Conservation (phyloP, 2,329 filamentous ascomycete species). For the Chaetomiaceae sp. region DNA sequence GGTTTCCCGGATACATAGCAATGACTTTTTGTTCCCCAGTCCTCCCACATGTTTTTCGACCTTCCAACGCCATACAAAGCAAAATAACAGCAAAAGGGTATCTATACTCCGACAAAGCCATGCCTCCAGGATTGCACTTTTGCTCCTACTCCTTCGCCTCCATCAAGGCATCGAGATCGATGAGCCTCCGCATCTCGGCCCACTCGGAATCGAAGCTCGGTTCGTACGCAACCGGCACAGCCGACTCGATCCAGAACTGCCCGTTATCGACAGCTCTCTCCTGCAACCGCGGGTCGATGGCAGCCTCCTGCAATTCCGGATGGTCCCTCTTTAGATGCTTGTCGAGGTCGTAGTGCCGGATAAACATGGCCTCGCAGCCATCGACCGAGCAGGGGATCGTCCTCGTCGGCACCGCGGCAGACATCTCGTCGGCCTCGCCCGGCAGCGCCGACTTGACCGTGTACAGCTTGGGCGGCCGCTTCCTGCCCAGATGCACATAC, state of each 20-base stretch:
- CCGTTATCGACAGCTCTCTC: background rate
- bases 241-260: constrained; percentile 15
- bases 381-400: constrained; percentile 40
- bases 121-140: background rate
- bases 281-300: constrained; percentile 16
- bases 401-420: constrained; percentile 37
- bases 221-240: background rate
- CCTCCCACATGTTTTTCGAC: background rate
- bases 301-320: background rate
- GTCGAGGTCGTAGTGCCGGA: constrained; percentile 48
- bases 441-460: constrained; percentile 34
- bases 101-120: constrained; percentile 4
- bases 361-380: constrained; percentile 44
- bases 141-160: constrained; percentile 1
- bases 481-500: constrained; percentile 68
- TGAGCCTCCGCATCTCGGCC: constrained; percentile 24
- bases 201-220: constrained; percentile 22
- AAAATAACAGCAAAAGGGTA: constrained; percentile 12
- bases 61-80: background rate
- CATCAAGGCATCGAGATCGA: constrained; percentile 20
- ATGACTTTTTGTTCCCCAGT: no score
- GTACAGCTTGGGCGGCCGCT: constrained; percentile 37
- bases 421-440: constrained; percentile 34
- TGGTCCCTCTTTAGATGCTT: constrained; percentile 39
- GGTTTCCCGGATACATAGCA: no score